Base-by-base conservation (phyloP, 1,284 basidiomycete genomes). In the Melampsora abietis-canadensis region DNA sequence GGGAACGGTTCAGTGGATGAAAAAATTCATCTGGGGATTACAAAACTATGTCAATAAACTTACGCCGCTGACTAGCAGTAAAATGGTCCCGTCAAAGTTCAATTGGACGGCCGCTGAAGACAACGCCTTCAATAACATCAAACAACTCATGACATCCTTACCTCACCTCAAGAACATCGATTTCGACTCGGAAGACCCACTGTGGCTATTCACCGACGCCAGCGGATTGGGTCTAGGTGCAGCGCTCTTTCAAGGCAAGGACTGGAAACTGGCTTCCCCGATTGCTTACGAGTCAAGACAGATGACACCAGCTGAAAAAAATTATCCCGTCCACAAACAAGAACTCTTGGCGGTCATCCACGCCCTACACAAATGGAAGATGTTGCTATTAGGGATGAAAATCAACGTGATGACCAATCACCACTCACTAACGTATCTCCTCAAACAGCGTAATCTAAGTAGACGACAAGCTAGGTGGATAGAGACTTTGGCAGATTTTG, bases 341-440 rank as follows among this genome's bases (percentile, higher is more conserved):
- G 67, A 78, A 40, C 34, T 77, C 4, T 64, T 78, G 4, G 76
- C 76, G 1, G 65, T 78, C 15, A 69, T 77, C 2, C 68, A 75
- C 24, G 61, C 77, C 27, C 77, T 78, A 14, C 68, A 77, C 62
- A 70, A 72, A 44, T 78, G 76, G 76, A 40, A 48, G 12, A 64
- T 74, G 12, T 64, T 76, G 14, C 54, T 76, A 24, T 47, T 75
- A 2, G 84, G 83, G 0, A 60, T 74, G 0, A 78, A 70, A 0
- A 81, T 85, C 51, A 62, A 68, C 0, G 77, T 85, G 0, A 81
- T 80, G 62, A 84, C 83, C 0, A 83, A 85, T 76, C 85, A 86
- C 73, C 61, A 77, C 0, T 84, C 82, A 0, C 78, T 86, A 0
- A 79, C 84, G 44, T 80, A 82, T 68, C 84, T 85, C 60, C 2